These are phyloP conservation scores for Komagataella populi DNA, from an alignment of 805 yeast species.

Conservation along the genomic window DNA sequence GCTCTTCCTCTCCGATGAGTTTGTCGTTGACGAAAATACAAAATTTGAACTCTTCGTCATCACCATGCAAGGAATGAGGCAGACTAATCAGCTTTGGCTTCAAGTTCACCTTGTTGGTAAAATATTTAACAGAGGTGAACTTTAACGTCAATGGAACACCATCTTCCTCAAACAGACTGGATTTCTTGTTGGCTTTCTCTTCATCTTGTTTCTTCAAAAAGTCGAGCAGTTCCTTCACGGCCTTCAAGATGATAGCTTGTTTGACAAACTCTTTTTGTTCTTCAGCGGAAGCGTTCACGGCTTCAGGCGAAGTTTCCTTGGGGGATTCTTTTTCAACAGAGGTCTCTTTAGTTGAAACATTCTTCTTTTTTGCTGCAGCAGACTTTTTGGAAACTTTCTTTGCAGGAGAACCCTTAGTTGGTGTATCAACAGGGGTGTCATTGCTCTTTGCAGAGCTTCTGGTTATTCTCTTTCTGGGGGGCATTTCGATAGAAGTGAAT, in stretches of 20 bases:
- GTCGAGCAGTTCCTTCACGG: constrained; percentile 53
- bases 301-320: constrained; percentile 1
- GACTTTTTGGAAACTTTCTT: constrained; percentile 9
- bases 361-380: constrained; percentile 5
- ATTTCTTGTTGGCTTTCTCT: constrained; percentile 19
- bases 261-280: constrained; percentile 5
- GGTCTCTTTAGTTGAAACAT: constrained; percentile 1
- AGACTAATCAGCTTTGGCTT: constrained; percentile 39
- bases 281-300: neutral
- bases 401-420: constrained; percentile 5
- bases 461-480: constrained; percentile 9
- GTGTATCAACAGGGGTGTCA: neutral
- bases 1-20: constrained; percentile 26
- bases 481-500: constrained; percentile 5
- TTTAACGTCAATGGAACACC: constrained; percentile 44
- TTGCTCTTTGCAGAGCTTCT: constrained; percentile 3
- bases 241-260: constrained; percentile 24
- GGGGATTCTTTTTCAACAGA: constrained; percentile 4
- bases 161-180: constrained; percentile 47
- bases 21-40: constrained; percentile 64
- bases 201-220: constrained; percentile 26
- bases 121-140: constrained; percentile 51
- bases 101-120: constrained; percentile 42
- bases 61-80: constrained; percentile 29
- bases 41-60: constrained; percentile 30